These are phyloP conservation scores for Yarrowia bubula DNA, from an alignment of 805 yeast species.

Conservation along the genomic window DNA sequence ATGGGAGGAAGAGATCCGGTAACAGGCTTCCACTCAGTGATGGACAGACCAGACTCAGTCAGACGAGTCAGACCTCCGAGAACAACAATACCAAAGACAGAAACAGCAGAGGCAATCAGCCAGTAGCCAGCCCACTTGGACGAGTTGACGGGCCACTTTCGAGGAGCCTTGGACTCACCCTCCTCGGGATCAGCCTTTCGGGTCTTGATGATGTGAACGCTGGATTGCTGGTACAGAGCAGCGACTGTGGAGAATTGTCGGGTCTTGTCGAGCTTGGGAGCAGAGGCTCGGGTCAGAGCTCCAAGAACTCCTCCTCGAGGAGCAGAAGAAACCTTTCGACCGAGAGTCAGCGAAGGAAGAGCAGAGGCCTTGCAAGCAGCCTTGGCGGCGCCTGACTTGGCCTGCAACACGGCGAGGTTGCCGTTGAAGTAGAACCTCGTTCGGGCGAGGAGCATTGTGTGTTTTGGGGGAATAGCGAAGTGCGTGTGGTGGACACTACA, in stretches of 20 bases:
- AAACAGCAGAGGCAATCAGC: conserved; percentile 79
- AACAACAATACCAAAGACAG: conserved; percentile 94
- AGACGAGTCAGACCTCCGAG: conserved; percentile 93
- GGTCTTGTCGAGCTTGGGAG: conserved; percentile 14
- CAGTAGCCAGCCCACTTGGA: conserved; percentile 75
- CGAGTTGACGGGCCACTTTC: conserved; percentile 41
- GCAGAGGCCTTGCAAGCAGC: conserved; percentile 15
- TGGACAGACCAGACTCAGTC: conserved; percentile 92
- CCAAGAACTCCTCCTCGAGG: conserved; percentile 15
- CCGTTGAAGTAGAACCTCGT: conserved; percentile 27
- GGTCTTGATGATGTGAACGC: conserved; percentile 24
- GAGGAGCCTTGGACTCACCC: background rate
- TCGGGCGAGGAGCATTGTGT: conserved; percentile 22
- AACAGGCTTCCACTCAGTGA: conserved; percentile 98
- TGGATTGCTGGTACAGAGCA: conserved; percentile 9
- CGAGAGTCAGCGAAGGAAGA: conserved; percentile 16
- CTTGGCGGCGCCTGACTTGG: conserved; percentile 13
- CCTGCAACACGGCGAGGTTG: conserved; percentile 25
- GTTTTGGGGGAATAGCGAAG: background rate
- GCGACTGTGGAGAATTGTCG: conserved; percentile 24
- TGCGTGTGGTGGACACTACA: background rate
- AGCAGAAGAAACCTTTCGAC: conserved; percentile 15
- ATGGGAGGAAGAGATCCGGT: conserved; percentile 93
- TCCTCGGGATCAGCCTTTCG: conserved; percentile 10
- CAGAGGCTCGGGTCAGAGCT: conserved; percentile 13